Base-by-base conservation (phyloP, 1,139 yeast genomes). In the Diutina scorzettiae region DNA sequence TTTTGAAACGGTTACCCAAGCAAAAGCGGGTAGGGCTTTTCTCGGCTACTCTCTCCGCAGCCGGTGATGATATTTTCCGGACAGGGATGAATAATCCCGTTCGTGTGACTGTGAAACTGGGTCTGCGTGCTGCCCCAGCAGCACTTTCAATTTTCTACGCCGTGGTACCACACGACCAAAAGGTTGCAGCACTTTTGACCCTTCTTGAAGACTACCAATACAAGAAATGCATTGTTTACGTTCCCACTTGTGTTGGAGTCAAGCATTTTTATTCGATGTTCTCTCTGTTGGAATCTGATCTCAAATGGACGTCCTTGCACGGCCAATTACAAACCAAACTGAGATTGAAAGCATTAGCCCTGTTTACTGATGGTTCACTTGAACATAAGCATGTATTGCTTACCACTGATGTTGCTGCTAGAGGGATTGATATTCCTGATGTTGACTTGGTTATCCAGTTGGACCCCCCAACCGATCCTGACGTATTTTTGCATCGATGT, bases 11-110 rank as follows among this genome's bases (percentile, higher is more conserved):
- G 41, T 63, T 89, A 32, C 96, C 98, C 0, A 81, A 84, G 52
- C 98, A 91, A 61, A 76, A 95, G 54, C 72, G 98, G 54, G 87
- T 95, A 0, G 98, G 98, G 1, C 65, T 89, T 27, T 89, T 87
- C 56, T 85, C 95, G 1, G 97, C 97, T 1, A 89, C 97, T 0
- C 75, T 89, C 40, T 74, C 85, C 1, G 77, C 85, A 41, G 95
- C 95, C 0, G 87, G 85, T 16, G 66, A 70, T 43, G 69, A 71
- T 39, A 72, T 82, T 18, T 81, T 81, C 59, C 73, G 77, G 49
- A 76, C 89, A 0, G 96, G 96, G 14, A 75, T 89, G 74, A 71
- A 94, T 46, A 87, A 89, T 54, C 96, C 97, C 0, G 94, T 87
- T 14, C 81, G 79, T 53, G 72, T 89, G 20, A 74, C 81, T 1